Percentiles rank a stretch among this genome's conserved stretches.
These are phyloP conservation scores for Naganishia kalamii DNA, from an alignment of 768 basidiomycete genomes.

Conservation along the genomic window DNA sequence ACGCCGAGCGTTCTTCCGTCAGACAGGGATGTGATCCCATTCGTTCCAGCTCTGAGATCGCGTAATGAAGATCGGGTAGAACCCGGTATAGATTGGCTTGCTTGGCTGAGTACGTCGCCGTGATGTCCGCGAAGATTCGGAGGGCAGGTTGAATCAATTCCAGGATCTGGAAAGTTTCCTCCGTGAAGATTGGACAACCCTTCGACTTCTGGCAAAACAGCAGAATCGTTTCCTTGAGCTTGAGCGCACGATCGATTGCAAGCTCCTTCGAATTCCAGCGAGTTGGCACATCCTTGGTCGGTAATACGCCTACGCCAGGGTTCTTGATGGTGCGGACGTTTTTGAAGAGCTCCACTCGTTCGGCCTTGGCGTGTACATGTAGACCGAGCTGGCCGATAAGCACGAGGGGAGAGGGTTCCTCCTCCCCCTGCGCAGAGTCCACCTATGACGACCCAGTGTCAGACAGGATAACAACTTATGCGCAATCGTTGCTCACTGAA, in stretches of 20 bases:
- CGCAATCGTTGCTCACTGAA: too few species aligned
- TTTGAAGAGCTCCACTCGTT: too few species aligned
- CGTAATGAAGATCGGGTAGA: neutral
- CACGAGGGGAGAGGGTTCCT: too few species aligned
- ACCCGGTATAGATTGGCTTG: neutral
- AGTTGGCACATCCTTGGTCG: neutral
- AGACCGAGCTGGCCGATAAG: too few species aligned
- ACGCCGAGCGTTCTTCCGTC: neutral
- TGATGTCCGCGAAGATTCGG: neutral
- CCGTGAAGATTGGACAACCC: neutral
- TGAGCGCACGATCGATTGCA: neutral
- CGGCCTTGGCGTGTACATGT: too few species aligned
- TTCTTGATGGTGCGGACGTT: too few species aligned
- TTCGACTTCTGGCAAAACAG: neutral
- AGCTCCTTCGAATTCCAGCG: neutral
- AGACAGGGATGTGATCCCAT: neutral
- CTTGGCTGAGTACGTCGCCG: neutral
- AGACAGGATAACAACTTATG: too few species aligned
- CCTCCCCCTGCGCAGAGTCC: too few species aligned
- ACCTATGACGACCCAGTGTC: too few species aligned
- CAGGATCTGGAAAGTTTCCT: neutral
- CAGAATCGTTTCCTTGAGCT: neutral
- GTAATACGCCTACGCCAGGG: too few species aligned
- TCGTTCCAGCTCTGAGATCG: neutral
- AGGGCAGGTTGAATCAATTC: neutral